Base-by-base conservation (phyloP, 257 asterid genomes). In the Solanum tarapatanum region DNA sequence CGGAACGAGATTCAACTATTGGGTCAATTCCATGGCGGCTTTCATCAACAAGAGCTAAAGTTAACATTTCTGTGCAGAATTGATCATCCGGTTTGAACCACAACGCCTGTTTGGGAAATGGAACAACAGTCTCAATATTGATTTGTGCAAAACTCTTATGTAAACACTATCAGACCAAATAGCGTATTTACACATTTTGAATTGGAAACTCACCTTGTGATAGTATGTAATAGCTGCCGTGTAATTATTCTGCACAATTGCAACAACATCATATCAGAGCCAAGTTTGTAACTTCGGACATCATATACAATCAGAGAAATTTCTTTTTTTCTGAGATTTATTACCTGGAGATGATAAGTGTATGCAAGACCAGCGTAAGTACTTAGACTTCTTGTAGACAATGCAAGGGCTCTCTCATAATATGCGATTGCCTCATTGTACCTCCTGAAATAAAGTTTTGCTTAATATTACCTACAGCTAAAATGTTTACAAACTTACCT, bases 361-460 rank as follows among this genome's bases (percentile, higher is more conserved):
- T 97, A 96, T 7, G 99, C 99, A 66, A 97, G 99, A 88, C 99
- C 99, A 55, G 99, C 98, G 79, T 96, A 95, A 37, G 98, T 94
- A 90, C 98, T 94, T 93, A 91, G 89, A 90, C 99, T 97, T 92
- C 92, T 93, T 16, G 99, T 93, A 43, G 99, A 97, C 89, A 97
- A 84, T 14, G 99, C 99, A 73, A 97, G 98, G 82, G 99, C 99
- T 92, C 94, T 96, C 95, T 95, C 98, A 82, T 97, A 97, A 91
- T 93, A 94, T 7, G 83, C 86, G 84, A 95, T 92, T 80, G 99
- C 99, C 89, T 97, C 99, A 37, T 89, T 91, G 94, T 93, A 96
- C 92, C 94, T 92, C 99, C 99, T 97, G 95, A 88, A 75, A 82
- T 26, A 83, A 77, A 84, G 86, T 76, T 91, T 28, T 28, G 85